These are phyloP conservation scores for Colletotrichum sp. DNA, from an alignment of 2,329 filamentous ascomycete genomes.

Conservation along the genomic window DNA sequence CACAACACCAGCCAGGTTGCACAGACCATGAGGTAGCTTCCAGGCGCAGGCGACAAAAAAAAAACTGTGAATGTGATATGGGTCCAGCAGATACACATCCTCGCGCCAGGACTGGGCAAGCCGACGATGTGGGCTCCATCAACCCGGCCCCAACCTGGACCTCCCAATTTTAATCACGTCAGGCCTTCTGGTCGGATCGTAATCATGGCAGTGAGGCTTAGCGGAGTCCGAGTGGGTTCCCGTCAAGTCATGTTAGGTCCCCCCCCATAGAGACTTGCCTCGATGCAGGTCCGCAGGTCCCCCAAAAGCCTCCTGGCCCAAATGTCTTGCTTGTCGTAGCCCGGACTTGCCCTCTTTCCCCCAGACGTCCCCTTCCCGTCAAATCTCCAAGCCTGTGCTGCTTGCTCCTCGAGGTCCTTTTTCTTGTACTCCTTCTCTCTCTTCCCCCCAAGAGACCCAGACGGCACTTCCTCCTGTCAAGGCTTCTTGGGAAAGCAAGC, in stretches of 20 bases:
- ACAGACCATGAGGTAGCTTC: background rate
- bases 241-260: slow-evolving; percentile 16
- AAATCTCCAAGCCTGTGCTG: background rate
- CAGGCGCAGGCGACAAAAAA: background rate
- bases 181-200: slow-evolving; percentile 16
- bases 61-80: background rate
- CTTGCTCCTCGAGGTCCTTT: background rate
- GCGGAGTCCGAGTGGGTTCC: slow-evolving; percentile 21
- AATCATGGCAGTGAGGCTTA: slow-evolving; percentile 21
- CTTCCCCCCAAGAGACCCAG: background rate
- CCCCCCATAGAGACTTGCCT: background rate
- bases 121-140: slow-evolving; percentile 14
- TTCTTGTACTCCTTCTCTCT: background rate
- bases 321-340: slow-evolving; percentile 1
- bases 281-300: background rate
- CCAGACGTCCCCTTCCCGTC: background rate
- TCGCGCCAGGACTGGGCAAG: slow-evolving; percentile 7
- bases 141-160: slow-evolving; percentile 8
- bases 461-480: slow-evolving; percentile 1
- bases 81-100: background rate
- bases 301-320: background rate
- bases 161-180: slow-evolving; percentile 23
- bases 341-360: background rate
- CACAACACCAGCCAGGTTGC: background rate
- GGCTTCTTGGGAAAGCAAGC: background rate